These are phyloP conservation scores for Adenanthera pavonina DNA, from an alignment of 306 rosid species.

Conservation along the genomic window DNA sequence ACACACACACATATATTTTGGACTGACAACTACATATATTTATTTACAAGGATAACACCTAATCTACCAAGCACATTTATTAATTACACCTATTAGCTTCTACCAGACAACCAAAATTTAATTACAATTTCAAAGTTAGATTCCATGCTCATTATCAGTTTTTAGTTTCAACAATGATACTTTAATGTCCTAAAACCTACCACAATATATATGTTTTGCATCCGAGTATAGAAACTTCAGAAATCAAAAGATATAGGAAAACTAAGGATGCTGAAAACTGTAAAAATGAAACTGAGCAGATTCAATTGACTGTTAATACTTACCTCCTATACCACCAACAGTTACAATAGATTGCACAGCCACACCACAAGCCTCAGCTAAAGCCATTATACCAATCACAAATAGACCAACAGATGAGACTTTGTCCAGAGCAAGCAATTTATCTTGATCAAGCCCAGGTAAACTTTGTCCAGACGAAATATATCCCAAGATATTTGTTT, in stretches of 20 bases:
- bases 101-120: too few relatives aligned
- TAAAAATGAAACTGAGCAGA: slow-evolving; percentile 12
- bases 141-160: slow-evolving; percentile 25
- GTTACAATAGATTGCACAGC: slow-evolving; percentile 90
- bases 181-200: slow-evolving; percentile 7
- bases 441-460: slow-evolving; percentile 71
- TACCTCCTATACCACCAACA: slow-evolving; percentile 98
- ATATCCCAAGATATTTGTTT: slow-evolving; percentile 67
- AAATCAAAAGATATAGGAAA: slow-evolving; percentile 20
- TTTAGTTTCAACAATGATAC: background rate
- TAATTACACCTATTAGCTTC: too few relatives aligned
- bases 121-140: background rate
- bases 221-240: slow-evolving; percentile 9
- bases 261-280: slow-evolving; percentile 9
- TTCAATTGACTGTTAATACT: slow-evolving; percentile 27
- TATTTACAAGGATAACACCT: too few relatives aligned
- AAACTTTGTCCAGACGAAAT: slow-evolving; percentile 46
- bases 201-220: slow-evolving; percentile 16
- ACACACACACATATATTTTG: too few relatives aligned
- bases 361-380: slow-evolving; percentile 95
- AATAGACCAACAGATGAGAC: slow-evolving; percentile 80
- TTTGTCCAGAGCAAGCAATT: slow-evolving; percentile 73
- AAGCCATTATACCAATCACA: slow-evolving; percentile 83
- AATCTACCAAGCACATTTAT: too few relatives aligned
- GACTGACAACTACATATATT: too few relatives aligned